Percentiles rank a stretch among this genome's conserved stretches.
These are phyloP conservation scores for Pseudozyma pruni DNA, from an alignment of 1,284 basidiomycete species.

Conservation along the genomic window DNA sequence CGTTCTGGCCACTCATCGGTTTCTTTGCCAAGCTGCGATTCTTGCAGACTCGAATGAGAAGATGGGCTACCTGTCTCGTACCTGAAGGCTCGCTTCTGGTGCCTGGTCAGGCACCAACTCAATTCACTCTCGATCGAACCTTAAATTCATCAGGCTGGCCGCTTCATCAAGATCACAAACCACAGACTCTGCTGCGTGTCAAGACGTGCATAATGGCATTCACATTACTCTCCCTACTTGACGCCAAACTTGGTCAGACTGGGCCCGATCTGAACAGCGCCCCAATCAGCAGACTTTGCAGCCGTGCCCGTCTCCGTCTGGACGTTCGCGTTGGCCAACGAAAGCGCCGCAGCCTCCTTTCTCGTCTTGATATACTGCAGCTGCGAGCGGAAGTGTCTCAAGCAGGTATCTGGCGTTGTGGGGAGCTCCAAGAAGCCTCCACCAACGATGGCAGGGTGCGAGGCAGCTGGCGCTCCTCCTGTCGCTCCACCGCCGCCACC, in stretches of 20 bases:
- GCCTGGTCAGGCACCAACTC: no score
- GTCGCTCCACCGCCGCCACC: slow-evolving; percentile 16
- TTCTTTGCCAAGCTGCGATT: no score
- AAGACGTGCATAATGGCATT: no score
- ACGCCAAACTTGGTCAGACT: slow-evolving; percentile 49
- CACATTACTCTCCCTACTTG: no score
- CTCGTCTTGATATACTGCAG: slow-evolving; percentile 81
- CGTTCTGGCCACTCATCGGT: no score
- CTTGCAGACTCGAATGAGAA: no score
- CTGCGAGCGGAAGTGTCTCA: slow-evolving; percentile 89
- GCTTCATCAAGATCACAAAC: no score
- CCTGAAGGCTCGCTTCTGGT: no score
- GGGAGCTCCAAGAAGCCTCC: slow-evolving; percentile 85
- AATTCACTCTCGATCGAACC: no score
- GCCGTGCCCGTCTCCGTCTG: slow-evolving; percentile 24
- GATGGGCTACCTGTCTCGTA: no score
- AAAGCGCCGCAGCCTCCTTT: slow-evolving; percentile 71
- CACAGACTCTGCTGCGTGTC: no score
- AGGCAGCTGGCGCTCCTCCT: slow-evolving; percentile 7
- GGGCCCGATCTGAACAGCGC: slow-evolving; percentile 49
- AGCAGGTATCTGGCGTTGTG: slow-evolving; percentile 89
- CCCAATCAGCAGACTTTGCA: slow-evolving; percentile 49
- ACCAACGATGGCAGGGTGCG: slow-evolving; percentile 59
- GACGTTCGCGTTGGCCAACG: slow-evolving; percentile 27
- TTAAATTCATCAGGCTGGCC: no score